A percentile compares a stretch with the other conserved stretches of the same genome.
phyloP scores from a whole-genome alignment of 768 basidiomycete genomes.

The Rossbeevera mucosa region DNA sequence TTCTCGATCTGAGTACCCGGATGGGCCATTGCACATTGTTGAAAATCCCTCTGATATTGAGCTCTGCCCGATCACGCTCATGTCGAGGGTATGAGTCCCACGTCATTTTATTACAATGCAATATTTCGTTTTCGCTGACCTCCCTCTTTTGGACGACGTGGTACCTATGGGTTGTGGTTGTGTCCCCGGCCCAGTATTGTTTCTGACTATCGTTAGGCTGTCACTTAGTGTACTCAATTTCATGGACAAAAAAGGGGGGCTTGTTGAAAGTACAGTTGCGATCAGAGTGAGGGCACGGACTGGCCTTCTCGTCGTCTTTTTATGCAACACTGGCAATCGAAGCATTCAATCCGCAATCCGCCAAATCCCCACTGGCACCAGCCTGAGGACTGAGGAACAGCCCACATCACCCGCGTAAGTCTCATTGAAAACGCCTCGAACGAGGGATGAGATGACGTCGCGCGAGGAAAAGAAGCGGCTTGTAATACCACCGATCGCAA shows the following conservation, averaged over 20 bases:
- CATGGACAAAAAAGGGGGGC: too few species aligned
- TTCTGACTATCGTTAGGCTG: neutral
- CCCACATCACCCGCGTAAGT: too few species aligned
- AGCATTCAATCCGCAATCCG: too few species aligned
- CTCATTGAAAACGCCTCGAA: constrained; percentile 47
- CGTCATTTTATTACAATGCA: neutral
- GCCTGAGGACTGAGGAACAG: too few species aligned
- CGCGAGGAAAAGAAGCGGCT: constrained; percentile 75
- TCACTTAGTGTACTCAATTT: neutral
- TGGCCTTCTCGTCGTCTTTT: too few species aligned
- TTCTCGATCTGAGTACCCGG: neutral
- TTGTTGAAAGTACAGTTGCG: too few species aligned
- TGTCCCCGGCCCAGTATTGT: too few species aligned
- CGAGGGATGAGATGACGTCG: constrained; percentile 78
- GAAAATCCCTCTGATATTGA: constrained; percentile 2
- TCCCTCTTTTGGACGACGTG: neutral
- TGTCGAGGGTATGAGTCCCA: constrained; percentile 11
- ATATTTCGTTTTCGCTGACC: neutral
- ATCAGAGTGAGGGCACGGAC: too few species aligned
- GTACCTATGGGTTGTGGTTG: neutral
- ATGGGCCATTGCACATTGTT: neutral
- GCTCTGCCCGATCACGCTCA: constrained; percentile 11
- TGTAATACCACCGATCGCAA: constrained; percentile 85
- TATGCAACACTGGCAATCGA: too few species aligned
- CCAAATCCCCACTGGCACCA: too few species aligned